Evolutionary conservation across 495 filamentous ascomycete species (phyloP), one percentile per base, ranked within the genome.

Genomic region (Penicillium flavigenum): DNA sequence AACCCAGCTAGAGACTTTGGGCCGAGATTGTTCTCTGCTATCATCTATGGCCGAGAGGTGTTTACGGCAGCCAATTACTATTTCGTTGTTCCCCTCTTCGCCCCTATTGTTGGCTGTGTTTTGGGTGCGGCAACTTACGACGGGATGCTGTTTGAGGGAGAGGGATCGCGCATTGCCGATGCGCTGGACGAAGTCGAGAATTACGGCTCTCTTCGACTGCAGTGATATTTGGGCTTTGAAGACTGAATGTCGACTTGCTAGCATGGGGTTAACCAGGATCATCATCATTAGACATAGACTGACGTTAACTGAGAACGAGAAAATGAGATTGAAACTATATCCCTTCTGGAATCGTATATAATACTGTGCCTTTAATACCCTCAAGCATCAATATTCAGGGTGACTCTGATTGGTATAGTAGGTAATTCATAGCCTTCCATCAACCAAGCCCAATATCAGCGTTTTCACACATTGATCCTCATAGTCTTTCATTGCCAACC

Each of bases 1-100:
- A 73, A 73, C 47, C 71, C 71, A 1, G 71, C 71, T 4, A 52
- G 71, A 58, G 71, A 73, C 47, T 70, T 73, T 46, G 71, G 71
- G 1, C 71, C 71, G 2, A 56, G 71, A 32, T 41, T 73, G 11
- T 71, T 73, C 62, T 73, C 71, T 17, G 66, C 71, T n/a, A 61
- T 71, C 31, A 12, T 73, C 12, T 73, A 73, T 47, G 71, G 71
- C 12, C 47, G 52, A 0, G 71, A 73, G 24, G 71, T 73, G 3
- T 73, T 73, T 17, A 67, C 63, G 2, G 53, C 71, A 10, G 68
- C 60, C 17, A 62, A 64, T 20, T 70, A 66, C 62, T 73, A 73
- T 48, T 73, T 71, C 42, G 26, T 70, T n/a, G 68, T 73, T 26
- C 71, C 71, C 7, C 53, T 73, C 5, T 60, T 73, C 34, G 68